Conservation (phyloP, 768 basidiomycete species). For the Leccinum broughii region DNA sequence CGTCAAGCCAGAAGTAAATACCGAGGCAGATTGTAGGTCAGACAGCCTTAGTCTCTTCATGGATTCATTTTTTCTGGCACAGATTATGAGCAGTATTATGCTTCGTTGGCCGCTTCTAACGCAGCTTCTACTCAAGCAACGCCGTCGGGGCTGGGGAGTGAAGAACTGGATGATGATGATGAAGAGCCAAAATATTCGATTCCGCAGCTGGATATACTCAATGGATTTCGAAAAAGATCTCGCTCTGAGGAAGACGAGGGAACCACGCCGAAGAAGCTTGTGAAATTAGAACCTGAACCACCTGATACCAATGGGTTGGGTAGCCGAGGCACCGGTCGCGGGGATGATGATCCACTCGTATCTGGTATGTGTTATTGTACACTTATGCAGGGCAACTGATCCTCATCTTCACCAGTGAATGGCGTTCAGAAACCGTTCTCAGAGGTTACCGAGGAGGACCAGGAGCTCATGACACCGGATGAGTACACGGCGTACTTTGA, state of each 20-base stretch:
- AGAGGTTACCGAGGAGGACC: conserved; percentile 87
- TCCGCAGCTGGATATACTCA: conserved; percentile 67
- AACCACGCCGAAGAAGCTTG: conserved; percentile 37
- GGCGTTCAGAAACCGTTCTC: conserved; percentile 73
- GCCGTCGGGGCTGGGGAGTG: conserved; percentile 54
- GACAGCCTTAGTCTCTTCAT: neutral
- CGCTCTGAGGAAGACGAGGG: conserved; percentile 64
- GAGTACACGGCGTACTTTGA: conserved; percentile 86
- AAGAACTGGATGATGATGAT: conserved; percentile 67
- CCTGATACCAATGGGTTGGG: conserved; percentile 20
- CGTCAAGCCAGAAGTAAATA: conserved; percentile 51
- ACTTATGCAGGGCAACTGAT: neutral
- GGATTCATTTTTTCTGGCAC: neutral
- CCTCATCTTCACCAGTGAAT: conserved; percentile 52
- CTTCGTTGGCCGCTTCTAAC: conserved; percentile 66
- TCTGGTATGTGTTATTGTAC: conserved; percentile 48
- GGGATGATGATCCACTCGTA: conserved; percentile 60
- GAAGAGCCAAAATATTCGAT: conserved; percentile 70
- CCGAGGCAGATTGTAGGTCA: conserved; percentile 65
- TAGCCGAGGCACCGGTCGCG: neutral
- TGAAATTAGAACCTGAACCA: conserved; percentile 41
- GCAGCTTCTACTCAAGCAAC: conserved; percentile 61
- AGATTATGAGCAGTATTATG: conserved; percentile 87
- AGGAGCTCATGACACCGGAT: conserved; percentile 90
- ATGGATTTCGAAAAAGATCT: conserved; percentile 74